Base-by-base conservation (phyloP, 257 asterid genomes). In the Jasminum sambac region DNA sequence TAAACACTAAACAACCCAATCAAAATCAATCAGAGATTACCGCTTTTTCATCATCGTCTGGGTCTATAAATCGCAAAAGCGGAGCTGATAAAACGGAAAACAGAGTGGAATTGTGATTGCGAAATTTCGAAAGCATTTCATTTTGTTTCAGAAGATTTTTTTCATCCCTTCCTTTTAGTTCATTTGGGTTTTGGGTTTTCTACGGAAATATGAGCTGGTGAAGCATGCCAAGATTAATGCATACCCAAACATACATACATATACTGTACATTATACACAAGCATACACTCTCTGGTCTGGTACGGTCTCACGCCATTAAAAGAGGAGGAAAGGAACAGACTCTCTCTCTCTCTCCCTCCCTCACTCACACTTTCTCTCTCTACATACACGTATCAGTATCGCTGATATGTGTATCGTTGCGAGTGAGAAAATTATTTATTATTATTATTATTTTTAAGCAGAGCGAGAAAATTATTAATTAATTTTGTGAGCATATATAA, bases 301-400 rank as follows among this genome's bases (percentile, higher is more conserved):
- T 84, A 84, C 82, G 72, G 77, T 84, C 84, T 84, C 93, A 82
- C 89, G 95, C 93, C 93, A 84, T 91, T 89, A 86, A 86, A 89
- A 96, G 92, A 85, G 87, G 79, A 85, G 86, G 86, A 89, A 87
- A 81, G 89, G 83, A 84, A 88, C 93, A 66, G 82, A 76, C 87
- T 74, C 80, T 70, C 81, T 76, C 85, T 69, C 84, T 79, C 74
- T 46, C 78, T 64, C 64, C 57, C n/a, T n/a, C n/a, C 69, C 76
- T 76, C 74, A 43, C 78, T 76, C 75, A 34, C 67, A 57, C 59
- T 74, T 83, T 74, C 57, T 6, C 81, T 68, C 77, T 30, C 50
- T 67, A 58, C 42, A 40, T 16, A 40, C 67, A 14, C 66, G 64
- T 12, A 74, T 25, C 50, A 67, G 63, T 37, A 58, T 48, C 41